Evolutionary conservation across 495 filamentous ascomycete genomes (phyloP).

Genomic region (Clavariopsis aquatica): DNA sequence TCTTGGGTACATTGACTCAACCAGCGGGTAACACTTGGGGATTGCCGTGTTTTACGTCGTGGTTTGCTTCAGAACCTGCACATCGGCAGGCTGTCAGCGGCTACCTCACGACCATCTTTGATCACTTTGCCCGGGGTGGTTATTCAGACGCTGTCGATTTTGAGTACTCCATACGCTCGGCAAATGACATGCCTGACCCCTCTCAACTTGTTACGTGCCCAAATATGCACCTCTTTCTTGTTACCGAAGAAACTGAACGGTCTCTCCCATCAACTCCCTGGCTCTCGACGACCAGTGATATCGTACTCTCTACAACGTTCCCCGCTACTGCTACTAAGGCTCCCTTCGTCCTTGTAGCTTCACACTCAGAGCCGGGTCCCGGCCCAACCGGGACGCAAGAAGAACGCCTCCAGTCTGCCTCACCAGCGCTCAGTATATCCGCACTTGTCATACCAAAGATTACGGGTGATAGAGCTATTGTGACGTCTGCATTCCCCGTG

Average conservation of each 20-base stretch:
- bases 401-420: conserved; percentile 34
- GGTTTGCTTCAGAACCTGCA: conserved; percentile 16
- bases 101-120: conserved; percentile 21
- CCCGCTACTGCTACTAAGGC: not conserved
- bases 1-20: conserved; percentile 21
- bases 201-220: conserved; percentile 9
- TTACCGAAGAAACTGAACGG: conserved; percentile 26
- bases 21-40: conserved; percentile 21
- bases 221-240: conserved; percentile 9
- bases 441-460: conserved; percentile 26
- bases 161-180: conserved; percentile 12
- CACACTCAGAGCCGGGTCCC: conserved; percentile 31
- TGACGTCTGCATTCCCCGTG: conserved; percentile 27
- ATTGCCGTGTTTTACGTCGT: conserved; percentile 27
- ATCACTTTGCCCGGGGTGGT: conserved; percentile 21
- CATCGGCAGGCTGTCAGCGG: conserved; percentile 25
- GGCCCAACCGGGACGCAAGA: conserved; percentile 32
- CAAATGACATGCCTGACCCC: conserved; percentile 20
- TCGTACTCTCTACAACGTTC: not conserved
- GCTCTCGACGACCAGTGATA: not conserved
- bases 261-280: not conserved
- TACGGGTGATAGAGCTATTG: conserved; percentile 16
- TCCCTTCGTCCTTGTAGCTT: conserved; percentile 31
- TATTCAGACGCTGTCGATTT: conserved; percentile 10
- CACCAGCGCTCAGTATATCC: conserved; percentile 26